phyloP scores from a whole-genome alignment of 495 filamentous ascomycete species.

The Arthonia radiata region DNA sequence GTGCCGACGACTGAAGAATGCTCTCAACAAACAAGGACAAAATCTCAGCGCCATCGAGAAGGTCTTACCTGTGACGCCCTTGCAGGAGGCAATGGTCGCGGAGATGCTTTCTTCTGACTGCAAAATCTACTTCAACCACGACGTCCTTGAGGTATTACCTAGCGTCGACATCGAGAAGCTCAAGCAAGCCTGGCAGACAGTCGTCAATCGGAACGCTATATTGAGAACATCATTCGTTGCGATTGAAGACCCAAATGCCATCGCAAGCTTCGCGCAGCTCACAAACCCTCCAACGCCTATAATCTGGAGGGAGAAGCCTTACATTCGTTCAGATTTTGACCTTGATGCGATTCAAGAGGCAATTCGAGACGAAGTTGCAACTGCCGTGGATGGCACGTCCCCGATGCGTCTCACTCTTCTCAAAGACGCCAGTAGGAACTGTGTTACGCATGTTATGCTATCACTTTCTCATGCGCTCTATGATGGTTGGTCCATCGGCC shows the following conservation, averaged over 20 bases:
- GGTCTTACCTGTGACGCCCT: conserved; percentile 38
- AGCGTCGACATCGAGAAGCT: conserved; percentile 26
- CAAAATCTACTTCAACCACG: conserved; percentile 55
- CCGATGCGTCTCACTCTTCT: conserved; percentile 12
- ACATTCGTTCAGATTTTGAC: conserved; percentile 1
- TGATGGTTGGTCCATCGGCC: conserved; percentile 45
- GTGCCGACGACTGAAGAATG: too few relatives aligned
- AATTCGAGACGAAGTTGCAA: conserved; percentile 5
- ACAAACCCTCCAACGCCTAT: conserved; percentile 2
- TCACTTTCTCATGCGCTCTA: conserved; percentile 62
- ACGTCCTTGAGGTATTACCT: conserved; percentile 29
- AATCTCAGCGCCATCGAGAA: conserved; percentile 20
- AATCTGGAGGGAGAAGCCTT: conserved; percentile 2
- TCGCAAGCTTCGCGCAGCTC: conserved; percentile 37
- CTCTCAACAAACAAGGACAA: neutral
- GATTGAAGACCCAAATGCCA: conserved; percentile 28
- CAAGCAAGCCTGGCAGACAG: conserved; percentile 30
- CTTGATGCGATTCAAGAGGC: conserved; percentile 6
- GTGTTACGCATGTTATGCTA: conserved; percentile 38
- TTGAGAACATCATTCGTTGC: conserved; percentile 47
- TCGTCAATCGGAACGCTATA: conserved; percentile 36
- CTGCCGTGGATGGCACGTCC: neutral
- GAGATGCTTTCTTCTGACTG: conserved; percentile 44
- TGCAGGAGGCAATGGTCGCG: conserved; percentile 64
- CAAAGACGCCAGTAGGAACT: conserved; percentile 3